phyloP scores from a whole-genome alignment of 805 yeast species.

The Lachancea quebecensis region DNA sequence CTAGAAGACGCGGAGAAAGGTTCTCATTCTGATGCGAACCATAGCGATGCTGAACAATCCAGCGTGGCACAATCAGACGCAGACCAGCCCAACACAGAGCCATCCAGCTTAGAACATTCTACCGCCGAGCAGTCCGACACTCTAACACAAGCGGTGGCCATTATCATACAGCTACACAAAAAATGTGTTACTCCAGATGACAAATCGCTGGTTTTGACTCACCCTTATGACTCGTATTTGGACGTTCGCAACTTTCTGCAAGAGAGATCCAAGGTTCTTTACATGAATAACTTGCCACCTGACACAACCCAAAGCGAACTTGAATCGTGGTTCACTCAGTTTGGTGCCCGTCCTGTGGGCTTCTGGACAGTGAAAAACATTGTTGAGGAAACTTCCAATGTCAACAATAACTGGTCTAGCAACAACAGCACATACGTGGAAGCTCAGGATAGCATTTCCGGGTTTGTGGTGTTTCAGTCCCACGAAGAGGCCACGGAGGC shows the following conservation, averaged over 20 bases:
- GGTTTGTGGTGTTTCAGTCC: constrained; percentile 76
- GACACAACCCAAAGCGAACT: constrained; percentile 88
- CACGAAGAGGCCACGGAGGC: constrained; percentile 85
- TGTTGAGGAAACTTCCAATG: constrained; percentile 23
- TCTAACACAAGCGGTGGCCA: constrained; percentile 19
- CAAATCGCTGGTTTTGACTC: constrained; percentile 50
- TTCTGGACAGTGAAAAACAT: constrained; percentile 80
- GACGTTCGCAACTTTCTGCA: constrained; percentile 61
- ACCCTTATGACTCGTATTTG: constrained; percentile 70
- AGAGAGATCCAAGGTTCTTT: constrained; percentile 74
- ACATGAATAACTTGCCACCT: constrained; percentile 68
- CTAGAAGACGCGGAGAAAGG: not conserved
- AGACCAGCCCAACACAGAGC: too few relatives aligned
- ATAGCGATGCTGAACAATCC: not conserved
- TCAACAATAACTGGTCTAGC: constrained; percentile 20
- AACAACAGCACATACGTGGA: constrained; percentile 34
- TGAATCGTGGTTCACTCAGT: constrained; percentile 86
- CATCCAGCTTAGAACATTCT: too few relatives aligned
- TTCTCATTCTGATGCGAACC: constrained; percentile 10
- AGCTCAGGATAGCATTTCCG: constrained; percentile 49
- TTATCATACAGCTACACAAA: constrained; percentile 26
- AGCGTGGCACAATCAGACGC: too few relatives aligned
- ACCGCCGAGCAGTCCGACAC: constrained; percentile 6
- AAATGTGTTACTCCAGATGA: constrained; percentile 40
- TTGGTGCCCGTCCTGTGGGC: constrained; percentile 79